Percentiles rank a stretch among this genome's conserved stretches.
Conservation (phyloP, 2,329 filamentous ascomycete genomes). For the Exophiala calicioides region DNA sequence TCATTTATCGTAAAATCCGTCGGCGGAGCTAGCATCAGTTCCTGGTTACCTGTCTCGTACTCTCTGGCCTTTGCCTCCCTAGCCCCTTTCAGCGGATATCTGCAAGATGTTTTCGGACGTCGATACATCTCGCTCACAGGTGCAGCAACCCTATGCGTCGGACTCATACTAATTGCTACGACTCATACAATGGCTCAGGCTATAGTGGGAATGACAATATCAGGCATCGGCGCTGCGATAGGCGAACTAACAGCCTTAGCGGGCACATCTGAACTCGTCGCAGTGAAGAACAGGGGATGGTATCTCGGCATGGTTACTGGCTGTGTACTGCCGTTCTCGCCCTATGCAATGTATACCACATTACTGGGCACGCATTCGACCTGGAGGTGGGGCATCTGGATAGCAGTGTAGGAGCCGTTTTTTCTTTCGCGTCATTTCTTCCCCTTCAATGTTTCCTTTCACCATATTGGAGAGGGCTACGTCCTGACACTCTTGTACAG, state of each 20-base stretch:
- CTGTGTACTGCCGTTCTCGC: constrained; percentile 16
- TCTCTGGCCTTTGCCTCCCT: constrained; percentile 12
- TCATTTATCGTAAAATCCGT: constrained; percentile 11
- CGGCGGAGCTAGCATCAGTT: not conserved
- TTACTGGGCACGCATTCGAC: not conserved
- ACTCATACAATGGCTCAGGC: constrained; percentile 7
- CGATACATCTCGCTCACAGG: constrained; percentile 17
- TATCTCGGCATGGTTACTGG: constrained; percentile 14
- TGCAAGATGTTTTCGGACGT: constrained; percentile 17
- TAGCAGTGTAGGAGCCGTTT: not conserved
- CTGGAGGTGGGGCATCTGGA: not conserved
- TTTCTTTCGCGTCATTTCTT: too few relatives aligned
- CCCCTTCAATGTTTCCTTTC: too few relatives aligned
- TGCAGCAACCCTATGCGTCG: constrained; percentile 7
- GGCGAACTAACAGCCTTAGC: constrained; percentile 17
- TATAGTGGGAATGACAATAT: constrained; percentile 9
- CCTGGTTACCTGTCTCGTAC: constrained; percentile 15
- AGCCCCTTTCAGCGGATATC: constrained; percentile 18
- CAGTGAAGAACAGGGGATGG: constrained; percentile 15
- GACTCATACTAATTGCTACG: constrained; percentile 14
- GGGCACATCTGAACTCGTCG: constrained; percentile 18
- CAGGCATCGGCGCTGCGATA: constrained; percentile 15
- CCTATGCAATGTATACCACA: constrained; percentile 5
- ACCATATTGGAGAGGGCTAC: too few relatives aligned
- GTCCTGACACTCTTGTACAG: not conserved